Conservation (phyloP, 768 basidiomycete species). For the Cystofilobasidium ferigula region DNA sequence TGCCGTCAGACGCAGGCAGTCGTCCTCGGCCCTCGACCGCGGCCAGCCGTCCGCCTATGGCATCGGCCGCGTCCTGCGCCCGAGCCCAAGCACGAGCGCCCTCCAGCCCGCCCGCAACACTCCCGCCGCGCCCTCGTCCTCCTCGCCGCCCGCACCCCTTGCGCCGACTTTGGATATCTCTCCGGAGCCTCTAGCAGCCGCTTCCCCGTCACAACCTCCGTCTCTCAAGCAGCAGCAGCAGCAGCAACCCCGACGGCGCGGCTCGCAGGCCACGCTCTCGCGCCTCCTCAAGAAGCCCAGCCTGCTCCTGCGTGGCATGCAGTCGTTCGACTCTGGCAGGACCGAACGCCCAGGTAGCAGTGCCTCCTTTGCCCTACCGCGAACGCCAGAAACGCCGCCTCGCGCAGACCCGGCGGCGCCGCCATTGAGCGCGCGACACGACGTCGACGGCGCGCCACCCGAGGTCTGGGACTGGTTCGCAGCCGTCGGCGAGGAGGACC, state of each 20-base stretch:
- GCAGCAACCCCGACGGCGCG: neutral
- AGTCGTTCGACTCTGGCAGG: conserved; percentile 71
- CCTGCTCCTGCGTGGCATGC: conserved; percentile 60
- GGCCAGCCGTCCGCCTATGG: too few species aligned
- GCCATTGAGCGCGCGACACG: conserved; percentile 34
- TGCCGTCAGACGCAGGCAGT: too few species aligned
- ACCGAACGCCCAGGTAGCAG: conserved; percentile 47
- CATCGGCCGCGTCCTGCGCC: too few species aligned
- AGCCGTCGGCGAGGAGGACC: conserved; percentile 59
- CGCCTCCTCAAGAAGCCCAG: conserved; percentile 1
- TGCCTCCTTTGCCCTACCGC: neutral
- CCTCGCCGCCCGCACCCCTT: too few species aligned
- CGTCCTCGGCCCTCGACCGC: too few species aligned
- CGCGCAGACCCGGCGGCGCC: conserved; percentile 67
- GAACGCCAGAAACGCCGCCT: conserved; percentile 32
- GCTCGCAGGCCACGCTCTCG: neutral
- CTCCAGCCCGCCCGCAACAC: too few species aligned
- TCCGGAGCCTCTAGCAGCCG: too few species aligned
- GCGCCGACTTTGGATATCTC: too few species aligned
- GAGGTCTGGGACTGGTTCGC: conserved; percentile 39
- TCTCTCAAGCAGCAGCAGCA: neutral
- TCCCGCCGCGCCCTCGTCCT: too few species aligned
- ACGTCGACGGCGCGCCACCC: neutral
- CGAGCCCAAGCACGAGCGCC: too few species aligned
- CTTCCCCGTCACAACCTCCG: too few species aligned